Percentiles rank a stretch among this genome's conserved stretches.
Conservation (phyloP, 2,329 filamentous ascomycete genomes). For the Hymenoscyphus occultus region DNA sequence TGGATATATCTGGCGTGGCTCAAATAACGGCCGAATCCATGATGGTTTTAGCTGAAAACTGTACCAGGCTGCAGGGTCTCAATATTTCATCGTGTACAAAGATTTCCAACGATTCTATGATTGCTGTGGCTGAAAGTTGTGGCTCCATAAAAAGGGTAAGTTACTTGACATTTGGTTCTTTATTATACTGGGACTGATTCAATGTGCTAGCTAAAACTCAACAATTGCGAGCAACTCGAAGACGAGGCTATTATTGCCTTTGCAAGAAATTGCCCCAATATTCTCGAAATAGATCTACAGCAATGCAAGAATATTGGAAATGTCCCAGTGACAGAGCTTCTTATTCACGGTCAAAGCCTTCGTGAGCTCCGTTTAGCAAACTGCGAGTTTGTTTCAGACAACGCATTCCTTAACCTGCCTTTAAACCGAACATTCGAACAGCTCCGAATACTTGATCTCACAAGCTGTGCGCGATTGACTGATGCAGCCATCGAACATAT, state of each 20-base stretch:
- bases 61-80: slow-evolving; percentile 80
- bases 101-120: slow-evolving; percentile 83
- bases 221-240: slow-evolving; percentile 81
- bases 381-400: slow-evolving; percentile 80
- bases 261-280: slow-evolving; percentile 82
- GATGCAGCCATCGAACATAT: slow-evolving; percentile 88
- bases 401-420: slow-evolving; percentile 81
- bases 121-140: slow-evolving; percentile 76
- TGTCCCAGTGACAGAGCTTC: slow-evolving; percentile 74
- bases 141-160: slow-evolving; percentile 80
- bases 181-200: neutral
- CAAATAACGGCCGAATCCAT: slow-evolving; percentile 81
- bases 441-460: slow-evolving; percentile 88
- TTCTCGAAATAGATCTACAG: slow-evolving; percentile 94
- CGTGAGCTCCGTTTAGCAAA: slow-evolving; percentile 85
- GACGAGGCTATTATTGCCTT: slow-evolving; percentile 82
- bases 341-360: slow-evolving; percentile 76
- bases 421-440: slow-evolving; percentile 72
- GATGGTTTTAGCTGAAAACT: slow-evolving; percentile 73
- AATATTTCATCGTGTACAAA: slow-evolving; percentile 86
- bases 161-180: neutral
- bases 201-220: slow-evolving; percentile 75
- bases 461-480: slow-evolving; percentile 78
- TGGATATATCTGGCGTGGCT: slow-evolving; percentile 82
- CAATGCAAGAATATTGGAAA: slow-evolving; percentile 80